Base-by-base conservation (phyloP, 371 early-diverging fungal species). In the Mucor saturninus region DNA sequence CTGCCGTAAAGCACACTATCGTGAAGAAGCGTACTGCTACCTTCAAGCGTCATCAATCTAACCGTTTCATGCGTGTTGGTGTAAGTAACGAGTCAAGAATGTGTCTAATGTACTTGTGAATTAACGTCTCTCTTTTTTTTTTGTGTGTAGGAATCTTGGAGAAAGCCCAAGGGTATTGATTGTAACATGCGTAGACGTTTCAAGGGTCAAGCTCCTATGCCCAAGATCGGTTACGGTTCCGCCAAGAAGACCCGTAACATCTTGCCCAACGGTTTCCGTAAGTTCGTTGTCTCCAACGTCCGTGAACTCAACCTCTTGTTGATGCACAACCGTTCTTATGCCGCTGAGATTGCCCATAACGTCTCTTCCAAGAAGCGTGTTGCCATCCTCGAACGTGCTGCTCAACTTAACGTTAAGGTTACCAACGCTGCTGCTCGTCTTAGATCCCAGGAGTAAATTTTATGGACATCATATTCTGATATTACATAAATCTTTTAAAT, bases 101-200 rank as follows among this genome's bases (percentile, higher is more conserved):
- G 30, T 29, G 30, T 50, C 29, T 35, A 21, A n/a, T 5, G 32
- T 21, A 40, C 14, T 45, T 26, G 15, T 43, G 1, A 40, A 7
- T 13, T 29, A 50, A 54, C 30, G 4, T 3, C 14, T n/a, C 48
- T 51, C 9, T 9, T 31, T 14, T 30, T 40, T 49, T 46, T 61
- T 31, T 30, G 11, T 11, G 13, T 13, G 56, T 84, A 94, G 92
- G 89, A 89, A 73, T 93, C 97, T 67, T 99, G 99, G 99, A 93
- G 99, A 87, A 97, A 96, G 87, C 99, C 99, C 84, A 95, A 93
- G 89, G 99, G 99, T 96, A 99, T 99, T 86, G 99, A 99, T 83
- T 96, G 94, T 91, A 89, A 95, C 75, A 98, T 99, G 75, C 95
- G 99, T 70, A 72, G 72, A 72, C 92, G 98, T 69, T 95, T 99